Conservation (phyloP, 2,329 filamentous ascomycete species). For the Neurospora crassa region DNA sequence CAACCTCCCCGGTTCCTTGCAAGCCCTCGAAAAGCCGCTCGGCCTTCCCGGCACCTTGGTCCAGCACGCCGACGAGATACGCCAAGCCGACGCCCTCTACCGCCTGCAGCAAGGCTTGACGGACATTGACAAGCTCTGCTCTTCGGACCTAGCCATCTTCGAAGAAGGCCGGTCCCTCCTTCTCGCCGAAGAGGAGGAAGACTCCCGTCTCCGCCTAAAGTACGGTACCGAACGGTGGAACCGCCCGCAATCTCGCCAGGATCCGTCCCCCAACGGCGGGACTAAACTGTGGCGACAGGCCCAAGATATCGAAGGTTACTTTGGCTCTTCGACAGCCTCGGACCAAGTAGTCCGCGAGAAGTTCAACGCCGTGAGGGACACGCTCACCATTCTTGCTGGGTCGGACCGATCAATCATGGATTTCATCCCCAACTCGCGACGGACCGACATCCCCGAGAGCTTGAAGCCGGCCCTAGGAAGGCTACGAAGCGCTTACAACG, state of each 20-base stretch:
- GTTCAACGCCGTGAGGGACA: conserved; percentile 62
- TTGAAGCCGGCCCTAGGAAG: conserved; percentile 71
- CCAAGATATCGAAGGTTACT: conserved; percentile 76
- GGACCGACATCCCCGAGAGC: conserved; percentile 67
- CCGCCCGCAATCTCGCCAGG: conserved; percentile 58
- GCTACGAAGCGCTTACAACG: conserved; percentile 73
- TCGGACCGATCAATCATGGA: conserved; percentile 75
- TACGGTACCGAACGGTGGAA: conserved; percentile 84
- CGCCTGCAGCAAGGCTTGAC: conserved; percentile 70
- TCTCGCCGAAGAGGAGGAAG: conserved; percentile 72
- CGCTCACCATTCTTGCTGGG: conserved; percentile 67
- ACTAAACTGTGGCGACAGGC: conserved; percentile 65
- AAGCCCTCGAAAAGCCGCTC: conserved; percentile 89
- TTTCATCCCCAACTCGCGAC: conserved; percentile 78
- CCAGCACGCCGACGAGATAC: conserved; percentile 87
- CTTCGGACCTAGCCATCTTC: conserved; percentile 67
- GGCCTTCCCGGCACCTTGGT: conserved; percentile 77
- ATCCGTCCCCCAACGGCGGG: conserved; percentile 41
- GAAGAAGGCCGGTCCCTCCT: conserved; percentile 75
- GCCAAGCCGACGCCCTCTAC: conserved; percentile 78
- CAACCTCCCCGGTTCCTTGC: conserved; percentile 83
- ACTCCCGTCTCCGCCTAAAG: conserved; percentile 62
- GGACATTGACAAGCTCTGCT: conserved; percentile 83
- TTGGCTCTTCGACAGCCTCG: conserved; percentile 52
- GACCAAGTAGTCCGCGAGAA: conserved; percentile 63